Conservation (phyloP, 179 eudicot species). For the Drosera spatulata region DNA sequence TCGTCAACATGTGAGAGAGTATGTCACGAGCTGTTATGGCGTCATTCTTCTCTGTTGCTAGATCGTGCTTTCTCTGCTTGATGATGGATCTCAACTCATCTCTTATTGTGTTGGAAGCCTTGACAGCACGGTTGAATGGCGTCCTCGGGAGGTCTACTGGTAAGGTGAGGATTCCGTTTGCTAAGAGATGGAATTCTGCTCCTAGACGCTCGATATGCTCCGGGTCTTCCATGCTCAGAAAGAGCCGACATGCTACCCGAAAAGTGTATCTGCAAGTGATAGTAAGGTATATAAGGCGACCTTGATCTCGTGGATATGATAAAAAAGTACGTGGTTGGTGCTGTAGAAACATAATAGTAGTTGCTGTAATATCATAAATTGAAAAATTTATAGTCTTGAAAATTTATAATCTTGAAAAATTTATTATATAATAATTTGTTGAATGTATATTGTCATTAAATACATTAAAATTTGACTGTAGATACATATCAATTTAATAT, state of each 20-base stretch:
- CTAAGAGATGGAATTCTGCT: slow-evolving; percentile 11
- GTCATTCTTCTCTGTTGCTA: slow-evolving; percentile 10
- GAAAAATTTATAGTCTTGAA: too few relatives aligned
- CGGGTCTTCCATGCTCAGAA: slow-evolving; percentile 19
- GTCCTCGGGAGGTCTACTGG: slow-evolving; percentile 25
- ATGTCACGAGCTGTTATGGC: slow-evolving; percentile 12
- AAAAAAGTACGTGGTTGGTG: too few relatives aligned
- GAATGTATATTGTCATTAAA: too few relatives aligned
- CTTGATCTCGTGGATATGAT: too few relatives aligned
- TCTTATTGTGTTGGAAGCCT: slow-evolving; percentile 17
- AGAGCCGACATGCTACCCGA: slow-evolving; percentile 22
- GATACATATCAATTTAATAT: too few relatives aligned
- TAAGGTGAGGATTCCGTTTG: slow-evolving; percentile 20
- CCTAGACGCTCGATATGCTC: slow-evolving; percentile 10
- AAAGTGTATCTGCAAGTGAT: slow-evolving; percentile 14
- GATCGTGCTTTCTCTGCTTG: slow-evolving; percentile 18
- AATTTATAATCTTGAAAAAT: too few relatives aligned
- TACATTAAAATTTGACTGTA: too few relatives aligned
- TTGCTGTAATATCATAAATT: too few relatives aligned
- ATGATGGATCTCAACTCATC: slow-evolving; percentile 17
- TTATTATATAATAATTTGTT: too few relatives aligned
- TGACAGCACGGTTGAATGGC: slow-evolving; percentile 23
- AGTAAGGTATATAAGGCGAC: too few relatives aligned
- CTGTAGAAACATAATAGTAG: too few relatives aligned
- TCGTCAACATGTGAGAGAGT: slow-evolving; percentile 22